phyloP scores from a whole-genome alignment of 2,329 filamentous ascomycete genomes.

The Monilinia polystroma region DNA sequence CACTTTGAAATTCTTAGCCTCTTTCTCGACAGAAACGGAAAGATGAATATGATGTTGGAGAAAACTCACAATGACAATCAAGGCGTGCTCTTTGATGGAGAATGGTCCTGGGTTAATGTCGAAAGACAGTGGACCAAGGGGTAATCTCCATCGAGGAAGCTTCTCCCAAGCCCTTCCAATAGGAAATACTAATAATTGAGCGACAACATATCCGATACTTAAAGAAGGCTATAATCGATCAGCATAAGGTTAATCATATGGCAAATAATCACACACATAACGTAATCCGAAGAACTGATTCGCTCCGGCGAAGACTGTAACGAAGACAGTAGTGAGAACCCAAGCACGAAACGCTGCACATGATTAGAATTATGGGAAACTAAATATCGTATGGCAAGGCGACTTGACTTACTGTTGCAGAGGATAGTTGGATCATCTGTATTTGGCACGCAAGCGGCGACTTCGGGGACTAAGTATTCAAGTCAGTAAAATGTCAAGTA shows the following conservation, averaged over 20 bases:
- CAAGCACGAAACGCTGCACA: constrained; percentile 54
- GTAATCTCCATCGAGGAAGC: constrained; percentile 53
- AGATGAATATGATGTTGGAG: not conserved
- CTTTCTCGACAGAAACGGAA: too few species aligned
- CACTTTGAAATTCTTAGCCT: constrained; percentile 51
- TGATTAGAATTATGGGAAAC: not conserved
- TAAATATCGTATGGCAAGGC: too few species aligned
- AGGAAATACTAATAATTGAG: constrained; percentile 31
- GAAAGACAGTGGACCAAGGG: constrained; percentile 43
- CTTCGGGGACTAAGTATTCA: constrained; percentile 2
- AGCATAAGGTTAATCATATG: not conserved
- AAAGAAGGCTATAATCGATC: constrained; percentile 25
- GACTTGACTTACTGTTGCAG: not conserved
- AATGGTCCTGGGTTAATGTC: constrained; percentile 58
- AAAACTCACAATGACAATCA: constrained; percentile 53
- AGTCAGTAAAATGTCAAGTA: not conserved
- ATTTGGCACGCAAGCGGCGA: constrained; percentile 9
- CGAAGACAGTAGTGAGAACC: constrained; percentile 53
- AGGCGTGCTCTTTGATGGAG: constrained; percentile 65
- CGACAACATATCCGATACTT: constrained; percentile 29
- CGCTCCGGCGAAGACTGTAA: constrained; percentile 23
- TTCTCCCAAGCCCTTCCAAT: constrained; percentile 52
- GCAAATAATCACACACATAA: not conserved
- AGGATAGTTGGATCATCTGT: constrained; percentile 6
- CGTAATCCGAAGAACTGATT: constrained; percentile 32